Evolutionary conservation across 78 protist species (phyloP).

Genomic region (Dictyostelium brefeldianum): DNA sequence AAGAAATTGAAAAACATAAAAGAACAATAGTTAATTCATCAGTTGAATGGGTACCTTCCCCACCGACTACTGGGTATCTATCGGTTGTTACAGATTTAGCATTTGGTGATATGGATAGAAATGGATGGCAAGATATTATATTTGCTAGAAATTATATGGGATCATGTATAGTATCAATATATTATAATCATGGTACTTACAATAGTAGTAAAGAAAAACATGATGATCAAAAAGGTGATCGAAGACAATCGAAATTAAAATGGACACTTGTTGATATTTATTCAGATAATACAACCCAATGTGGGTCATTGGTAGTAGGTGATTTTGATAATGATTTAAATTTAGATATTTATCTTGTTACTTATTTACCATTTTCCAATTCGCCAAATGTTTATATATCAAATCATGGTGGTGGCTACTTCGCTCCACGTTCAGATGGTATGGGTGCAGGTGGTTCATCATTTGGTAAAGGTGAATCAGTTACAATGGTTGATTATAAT

Average conservation of each 20-base stretch:
- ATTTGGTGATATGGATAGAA: conserved; percentile 68
- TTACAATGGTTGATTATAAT: conserved; percentile 52
- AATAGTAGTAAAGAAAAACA: not conserved
- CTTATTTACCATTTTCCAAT: conserved; percentile 47
- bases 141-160: conserved; percentile 50
- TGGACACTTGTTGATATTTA: conserved; percentile 35
- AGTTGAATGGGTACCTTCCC: conserved; percentile 46
- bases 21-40: not conserved
- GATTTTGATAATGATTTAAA: conserved; percentile 55
- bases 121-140: conserved; percentile 49
- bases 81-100: conserved; percentile 35
- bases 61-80: conserved; percentile 18
- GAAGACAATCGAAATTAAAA: not conserved
- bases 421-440: conserved; percentile 19
- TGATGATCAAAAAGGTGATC: not conserved
- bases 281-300: not conserved
- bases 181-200: conserved; percentile 10
- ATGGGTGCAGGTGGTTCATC: conserved; percentile 68
- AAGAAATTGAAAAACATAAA: not conserved
- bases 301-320: conserved; percentile 49
- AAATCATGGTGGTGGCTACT: conserved; percentile 10
- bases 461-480: conserved; percentile 63
- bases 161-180: conserved; percentile 26
- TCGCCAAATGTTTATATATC: conserved; percentile 45
- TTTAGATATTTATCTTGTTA: conserved; percentile 38